Conservation (phyloP, 2,329 filamentous ascomycete genomes). For the Colletotrichum sp. region DNA sequence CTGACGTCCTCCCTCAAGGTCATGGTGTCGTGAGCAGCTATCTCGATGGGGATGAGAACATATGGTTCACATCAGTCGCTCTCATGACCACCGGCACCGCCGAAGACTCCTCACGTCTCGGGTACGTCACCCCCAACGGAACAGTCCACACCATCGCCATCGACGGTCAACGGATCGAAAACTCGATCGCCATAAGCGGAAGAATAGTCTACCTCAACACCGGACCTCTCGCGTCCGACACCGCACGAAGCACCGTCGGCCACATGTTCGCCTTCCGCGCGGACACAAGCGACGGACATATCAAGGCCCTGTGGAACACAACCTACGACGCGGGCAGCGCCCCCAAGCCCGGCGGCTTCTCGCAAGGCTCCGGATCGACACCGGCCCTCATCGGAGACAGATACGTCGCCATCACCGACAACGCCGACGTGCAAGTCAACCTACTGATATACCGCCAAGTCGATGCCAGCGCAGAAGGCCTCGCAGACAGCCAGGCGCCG, state of each 20-base stretch:
- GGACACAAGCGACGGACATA: background rate
- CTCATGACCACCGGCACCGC: background rate
- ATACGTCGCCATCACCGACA: background rate
- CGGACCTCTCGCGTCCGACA: background rate
- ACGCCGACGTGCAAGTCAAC: background rate
- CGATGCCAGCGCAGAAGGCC: background rate
- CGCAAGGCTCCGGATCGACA: background rate
- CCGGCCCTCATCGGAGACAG: background rate
- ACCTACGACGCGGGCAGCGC: background rate
- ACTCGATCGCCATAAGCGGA: background rate
- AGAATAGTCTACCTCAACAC: background rate
- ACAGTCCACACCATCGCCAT: background rate
- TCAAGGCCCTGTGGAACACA: background rate
- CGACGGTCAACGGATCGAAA: background rate
- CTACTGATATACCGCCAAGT: background rate
- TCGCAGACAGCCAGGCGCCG: background rate
- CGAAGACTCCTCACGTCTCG: background rate
- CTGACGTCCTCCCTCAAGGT: rapidly evolving
- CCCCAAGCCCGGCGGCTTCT: background rate
- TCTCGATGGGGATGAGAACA: background rate
- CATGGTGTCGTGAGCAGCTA: background rate
- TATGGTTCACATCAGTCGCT: background rate
- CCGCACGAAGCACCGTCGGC: background rate
- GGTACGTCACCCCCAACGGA: background rate
- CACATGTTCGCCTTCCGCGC: background rate